Evolutionary conservation across 805 yeast genomes (phyloP).

Genomic region (Spencermartinsiella europaea): DNA sequence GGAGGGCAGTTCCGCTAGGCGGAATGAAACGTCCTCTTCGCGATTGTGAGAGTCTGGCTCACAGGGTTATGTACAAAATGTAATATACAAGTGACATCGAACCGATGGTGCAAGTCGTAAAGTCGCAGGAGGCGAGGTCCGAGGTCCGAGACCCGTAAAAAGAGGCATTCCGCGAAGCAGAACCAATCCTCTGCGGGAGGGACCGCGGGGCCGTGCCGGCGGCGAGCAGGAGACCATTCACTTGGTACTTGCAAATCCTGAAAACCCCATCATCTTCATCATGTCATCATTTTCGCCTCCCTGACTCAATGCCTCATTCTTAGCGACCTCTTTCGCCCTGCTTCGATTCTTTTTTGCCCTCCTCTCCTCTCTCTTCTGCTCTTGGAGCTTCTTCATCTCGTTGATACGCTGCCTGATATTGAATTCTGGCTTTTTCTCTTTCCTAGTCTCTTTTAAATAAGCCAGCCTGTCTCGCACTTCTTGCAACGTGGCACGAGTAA

Average conservation of each 20-base stretch:
- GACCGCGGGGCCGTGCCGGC: no score
- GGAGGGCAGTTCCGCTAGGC: no score
- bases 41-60: no score
- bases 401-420: constrained; percentile 40
- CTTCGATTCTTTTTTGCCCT: constrained; percentile 13
- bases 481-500: constrained; percentile 41
- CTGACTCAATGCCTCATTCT: constrained; percentile 8
- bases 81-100: no score
- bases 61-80: no score
- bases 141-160: no score
- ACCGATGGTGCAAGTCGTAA: no score
- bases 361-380: constrained; percentile 27
- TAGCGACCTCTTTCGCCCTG: constrained; percentile 11
- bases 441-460: constrained; percentile 30
- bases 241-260: constrained; percentile 49
- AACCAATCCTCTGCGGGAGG: no score
- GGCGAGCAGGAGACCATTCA: no score
- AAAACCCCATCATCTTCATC: constrained; percentile 52
- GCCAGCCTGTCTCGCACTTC: constrained; percentile 43
- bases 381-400: constrained; percentile 33
- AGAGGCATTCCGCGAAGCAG: no score
- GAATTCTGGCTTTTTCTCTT: constrained; percentile 22
- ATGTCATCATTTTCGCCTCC: constrained; percentile 25
- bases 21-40: no score
- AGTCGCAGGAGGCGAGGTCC: no score